phyloP scores from a whole-genome alignment of 2,329 filamentous ascomycete species.

The Cryphonectria japonica region DNA sequence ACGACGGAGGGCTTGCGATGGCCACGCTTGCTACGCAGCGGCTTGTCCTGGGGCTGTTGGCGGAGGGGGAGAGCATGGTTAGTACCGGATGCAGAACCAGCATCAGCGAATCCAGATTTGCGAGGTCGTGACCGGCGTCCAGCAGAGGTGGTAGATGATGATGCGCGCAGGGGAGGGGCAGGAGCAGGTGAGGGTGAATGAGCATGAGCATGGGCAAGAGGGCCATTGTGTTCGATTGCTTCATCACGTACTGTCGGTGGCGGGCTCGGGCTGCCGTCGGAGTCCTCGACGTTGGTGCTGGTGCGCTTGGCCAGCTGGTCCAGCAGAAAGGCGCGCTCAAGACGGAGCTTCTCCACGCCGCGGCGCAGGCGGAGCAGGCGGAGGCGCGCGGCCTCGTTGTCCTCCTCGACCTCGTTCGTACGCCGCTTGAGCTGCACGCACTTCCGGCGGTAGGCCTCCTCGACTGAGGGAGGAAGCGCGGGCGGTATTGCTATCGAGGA shows the following conservation, averaged over 20 bases:
- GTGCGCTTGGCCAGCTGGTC: slow-evolving; percentile 76
- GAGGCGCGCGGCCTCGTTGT: slow-evolving; percentile 81
- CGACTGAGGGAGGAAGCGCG: slow-evolving; percentile 81
- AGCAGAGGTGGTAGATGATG: slow-evolving; percentile 27
- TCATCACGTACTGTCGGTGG: slow-evolving; percentile 69
- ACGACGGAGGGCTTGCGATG: slow-evolving; percentile 64
- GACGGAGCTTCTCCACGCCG: slow-evolving; percentile 87
- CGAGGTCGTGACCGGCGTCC: slow-evolving; percentile 21
- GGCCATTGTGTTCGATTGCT: slow-evolving; percentile 22
- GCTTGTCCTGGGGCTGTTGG: slow-evolving; percentile 74
- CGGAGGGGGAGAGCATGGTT: slow-evolving; percentile 32
- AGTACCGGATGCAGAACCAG: slow-evolving; percentile 26
- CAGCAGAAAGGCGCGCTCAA: slow-evolving; percentile 78
- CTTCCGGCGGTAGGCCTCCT: slow-evolving; percentile 94
- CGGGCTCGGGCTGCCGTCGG: slow-evolving; percentile 78
- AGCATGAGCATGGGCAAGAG: slow-evolving; percentile 22
- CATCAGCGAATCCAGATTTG: slow-evolving; percentile 22
- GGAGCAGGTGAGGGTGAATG: slow-evolving; percentile 27
- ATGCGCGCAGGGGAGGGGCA: slow-evolving; percentile 25
- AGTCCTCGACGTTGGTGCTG: slow-evolving; percentile 75
- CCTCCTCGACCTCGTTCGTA: slow-evolving; percentile 87
- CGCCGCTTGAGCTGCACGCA: slow-evolving; percentile 93
- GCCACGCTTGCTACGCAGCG: slow-evolving; percentile 73
- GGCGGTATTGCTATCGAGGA: slow-evolving; percentile 52
- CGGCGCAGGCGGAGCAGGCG: slow-evolving; percentile 80